phyloP scores from a whole-genome alignment of 1,139 yeast genomes.

The Ogataea hybrid region DNA sequence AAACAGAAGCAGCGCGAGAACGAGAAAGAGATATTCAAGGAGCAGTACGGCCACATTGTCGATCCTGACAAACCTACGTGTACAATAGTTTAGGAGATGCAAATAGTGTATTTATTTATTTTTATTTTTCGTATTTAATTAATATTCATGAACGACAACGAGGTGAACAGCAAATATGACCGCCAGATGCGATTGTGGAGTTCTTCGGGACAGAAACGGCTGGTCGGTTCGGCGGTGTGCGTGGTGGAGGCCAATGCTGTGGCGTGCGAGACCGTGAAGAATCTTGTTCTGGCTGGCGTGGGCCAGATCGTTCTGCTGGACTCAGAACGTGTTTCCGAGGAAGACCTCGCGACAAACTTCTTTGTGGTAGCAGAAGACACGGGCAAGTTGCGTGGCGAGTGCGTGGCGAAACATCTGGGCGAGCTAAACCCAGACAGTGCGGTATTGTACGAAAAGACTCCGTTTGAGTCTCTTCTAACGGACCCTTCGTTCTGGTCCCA shows the following conservation, averaged over 20 bases:
- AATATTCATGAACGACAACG: constrained; percentile 25
- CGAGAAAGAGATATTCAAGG: constrained; percentile 50
- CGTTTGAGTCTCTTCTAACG: constrained; percentile 25
- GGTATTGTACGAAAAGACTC: constrained; percentile 36
- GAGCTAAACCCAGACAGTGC: constrained; percentile 63
- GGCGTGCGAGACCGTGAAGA: constrained; percentile 72
- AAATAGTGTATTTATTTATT: no score
- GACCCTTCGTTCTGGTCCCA: constrained; percentile 44
- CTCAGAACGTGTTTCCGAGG: constrained; percentile 37
- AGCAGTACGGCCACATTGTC: constrained; percentile 32
- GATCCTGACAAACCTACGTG: constrained; percentile 24
- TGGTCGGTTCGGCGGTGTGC: constrained; percentile 60
- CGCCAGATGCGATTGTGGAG: constrained; percentile 93
- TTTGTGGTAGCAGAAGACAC: constrained; percentile 51
- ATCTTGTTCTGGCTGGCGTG: constrained; percentile 77
- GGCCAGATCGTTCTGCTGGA: constrained; percentile 67
- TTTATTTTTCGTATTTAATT: not conserved
- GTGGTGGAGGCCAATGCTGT: constrained; percentile 59
- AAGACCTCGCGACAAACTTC: constrained; percentile 58
- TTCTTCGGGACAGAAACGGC: constrained; percentile 62
- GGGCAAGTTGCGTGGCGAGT: constrained; percentile 41
- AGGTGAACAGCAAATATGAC: constrained; percentile 59
- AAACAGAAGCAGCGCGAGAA: constrained; percentile 59
- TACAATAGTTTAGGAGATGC: constrained; percentile 7
- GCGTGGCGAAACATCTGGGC: constrained; percentile 41